A percentile compares a stretch with the other conserved stretches of the same genome.
phyloP scores from a whole-genome alignment of 345 rosid genomes.

The Gossypium australe region DNA sequence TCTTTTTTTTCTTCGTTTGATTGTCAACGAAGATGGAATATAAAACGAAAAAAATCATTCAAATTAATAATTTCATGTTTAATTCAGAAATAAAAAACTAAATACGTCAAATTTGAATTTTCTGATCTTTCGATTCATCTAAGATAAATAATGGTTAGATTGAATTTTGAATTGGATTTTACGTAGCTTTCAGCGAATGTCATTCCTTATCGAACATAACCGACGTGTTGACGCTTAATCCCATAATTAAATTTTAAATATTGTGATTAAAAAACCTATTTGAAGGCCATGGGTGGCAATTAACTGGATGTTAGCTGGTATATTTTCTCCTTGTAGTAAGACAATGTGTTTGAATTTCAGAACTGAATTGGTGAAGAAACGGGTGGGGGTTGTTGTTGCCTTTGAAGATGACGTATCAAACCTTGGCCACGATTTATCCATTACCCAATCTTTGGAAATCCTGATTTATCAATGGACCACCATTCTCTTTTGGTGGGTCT shows the following conservation, averaged over 20 bases:
- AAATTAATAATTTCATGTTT: background rate
- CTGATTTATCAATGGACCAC: background rate
- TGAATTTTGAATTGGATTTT: background rate
- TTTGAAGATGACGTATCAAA: conserved; percentile 16
- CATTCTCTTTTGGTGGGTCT: conserved; percentile 5
- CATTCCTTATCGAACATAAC: background rate
- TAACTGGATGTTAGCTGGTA: background rate
- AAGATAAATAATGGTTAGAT: background rate
- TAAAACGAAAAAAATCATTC: background rate
- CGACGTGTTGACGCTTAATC: background rate
- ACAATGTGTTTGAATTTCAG: background rate
- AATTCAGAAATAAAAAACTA: background rate
- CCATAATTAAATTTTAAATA: background rate
- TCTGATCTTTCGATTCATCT: background rate
- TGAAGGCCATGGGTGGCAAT: background rate
- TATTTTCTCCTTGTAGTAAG: background rate
- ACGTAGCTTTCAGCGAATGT: background rate
- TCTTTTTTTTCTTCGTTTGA: background rate
- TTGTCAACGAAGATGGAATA: background rate
- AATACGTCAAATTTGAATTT: background rate
- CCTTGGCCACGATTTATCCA: background rate
- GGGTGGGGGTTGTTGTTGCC: conserved; percentile 2
- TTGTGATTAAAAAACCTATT: background rate
- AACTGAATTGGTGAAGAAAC: conserved; percentile 1
- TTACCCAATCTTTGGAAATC: background rate